These are phyloP conservation scores for Ceratopteris richardii DNA, from an alignment of 75 land plant species.

Conservation along the genomic window DNA sequence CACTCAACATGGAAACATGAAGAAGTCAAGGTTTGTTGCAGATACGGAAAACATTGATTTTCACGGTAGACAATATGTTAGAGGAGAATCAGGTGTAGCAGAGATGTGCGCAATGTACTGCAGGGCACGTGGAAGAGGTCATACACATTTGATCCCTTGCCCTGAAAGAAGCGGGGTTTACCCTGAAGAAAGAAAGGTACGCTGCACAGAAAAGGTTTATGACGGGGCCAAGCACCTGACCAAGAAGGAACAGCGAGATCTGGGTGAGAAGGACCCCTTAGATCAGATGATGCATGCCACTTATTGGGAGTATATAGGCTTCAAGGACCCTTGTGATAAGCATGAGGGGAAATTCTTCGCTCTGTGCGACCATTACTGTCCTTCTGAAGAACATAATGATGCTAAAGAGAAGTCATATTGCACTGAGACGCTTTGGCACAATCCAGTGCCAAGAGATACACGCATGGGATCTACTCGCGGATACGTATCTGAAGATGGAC, in stretches of 20 bases:
- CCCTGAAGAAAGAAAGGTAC: background rate
- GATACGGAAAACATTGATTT: slow-evolving; percentile 18
- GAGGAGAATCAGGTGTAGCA: slow-evolving; percentile 18
- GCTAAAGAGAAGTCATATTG: slow-evolving; percentile 15
- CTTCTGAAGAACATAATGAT: slow-evolving; percentile 8
- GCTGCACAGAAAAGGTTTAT: slow-evolving; percentile 7
- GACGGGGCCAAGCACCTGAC: slow-evolving; percentile 27
- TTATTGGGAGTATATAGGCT: slow-evolving; percentile 24
- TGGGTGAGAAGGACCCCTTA: slow-evolving; percentile 15
- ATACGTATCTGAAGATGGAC: slow-evolving; percentile 26
- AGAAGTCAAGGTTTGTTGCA: slow-evolving; percentile 10
- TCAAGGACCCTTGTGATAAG: slow-evolving; percentile 18
- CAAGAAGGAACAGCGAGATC: slow-evolving; percentile 16
- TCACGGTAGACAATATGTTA: slow-evolving; percentile 5
- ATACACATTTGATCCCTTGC: slow-evolving; percentile 18
- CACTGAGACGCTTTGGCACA: slow-evolving; percentile 27
- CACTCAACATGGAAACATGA: slow-evolving; percentile 30
- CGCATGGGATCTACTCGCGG: slow-evolving; percentile 2
- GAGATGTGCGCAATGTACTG: slow-evolving; percentile 33
- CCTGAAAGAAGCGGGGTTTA: too few species aligned
- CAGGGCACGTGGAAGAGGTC: slow-evolving; percentile 16
- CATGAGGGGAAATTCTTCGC: slow-evolving; percentile 15
- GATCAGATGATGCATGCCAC: slow-evolving; percentile 25
- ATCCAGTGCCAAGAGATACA: slow-evolving; percentile 6
- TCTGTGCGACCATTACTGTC: slow-evolving; percentile 15